Conservation (phyloP, 1,284 basidiomycete species). For the Puccinia sorghi region DNA sequence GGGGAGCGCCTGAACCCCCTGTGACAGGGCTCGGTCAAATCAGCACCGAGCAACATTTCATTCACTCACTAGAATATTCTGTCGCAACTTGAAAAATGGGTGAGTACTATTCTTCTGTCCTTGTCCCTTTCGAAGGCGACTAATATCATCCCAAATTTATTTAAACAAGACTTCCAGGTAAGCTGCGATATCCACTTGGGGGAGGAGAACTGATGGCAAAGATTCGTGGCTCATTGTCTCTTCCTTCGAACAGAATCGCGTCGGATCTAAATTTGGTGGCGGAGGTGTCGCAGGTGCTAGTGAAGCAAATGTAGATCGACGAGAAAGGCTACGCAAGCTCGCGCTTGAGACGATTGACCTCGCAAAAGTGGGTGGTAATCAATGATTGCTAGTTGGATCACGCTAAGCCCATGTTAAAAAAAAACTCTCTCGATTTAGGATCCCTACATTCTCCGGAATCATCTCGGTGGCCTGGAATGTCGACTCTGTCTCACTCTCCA, state of each 20-base stretch:
- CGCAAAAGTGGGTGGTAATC: constrained; percentile 31
- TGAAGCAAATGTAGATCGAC: constrained; percentile 90
- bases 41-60: neutral
- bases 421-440: constrained; percentile 65
- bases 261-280: constrained; percentile 91
- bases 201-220: neutral
- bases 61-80: neutral
- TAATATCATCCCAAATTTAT: neutral
- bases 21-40: neutral
- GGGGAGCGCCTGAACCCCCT: neutral
- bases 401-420: neutral
- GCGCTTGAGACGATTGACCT: constrained; percentile 95
- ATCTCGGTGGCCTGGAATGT: constrained; percentile 94
- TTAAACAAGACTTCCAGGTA: constrained; percentile 6
- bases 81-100: neutral
- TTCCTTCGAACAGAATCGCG: constrained; percentile 60
- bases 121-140: neutral
- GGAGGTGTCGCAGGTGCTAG: constrained; percentile 83
- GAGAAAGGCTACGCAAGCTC: constrained; percentile 91
- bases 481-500: constrained; percentile 95
- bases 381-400: neutral
- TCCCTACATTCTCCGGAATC: constrained; percentile 97
- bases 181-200: neutral
- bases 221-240: neutral
- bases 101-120: neutral